A percentile compares a stretch with the other conserved stretches of the same genome.
Evolutionary conservation across 306 rosid genomes (phyloP).

Genomic region (Lablab purpureus): DNA sequence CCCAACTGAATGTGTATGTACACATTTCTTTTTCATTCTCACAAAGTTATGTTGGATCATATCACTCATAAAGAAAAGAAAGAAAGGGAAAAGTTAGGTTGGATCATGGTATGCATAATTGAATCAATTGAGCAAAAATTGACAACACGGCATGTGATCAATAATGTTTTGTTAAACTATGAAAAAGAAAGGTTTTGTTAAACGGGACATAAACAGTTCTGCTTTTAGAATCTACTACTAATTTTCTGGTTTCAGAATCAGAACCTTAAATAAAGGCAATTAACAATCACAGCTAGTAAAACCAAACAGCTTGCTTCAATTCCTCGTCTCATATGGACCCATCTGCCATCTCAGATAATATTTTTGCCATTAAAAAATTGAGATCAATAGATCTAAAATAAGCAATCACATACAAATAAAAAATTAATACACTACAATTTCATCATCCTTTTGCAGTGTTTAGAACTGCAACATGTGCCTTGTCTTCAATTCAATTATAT

Average conservation of each 20-base stretch:
- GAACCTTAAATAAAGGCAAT: constrained; percentile 33
- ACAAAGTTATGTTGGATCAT: constrained; percentile 49
- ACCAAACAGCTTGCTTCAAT: constrained; percentile 43
- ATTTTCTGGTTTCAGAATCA: constrained; percentile 41
- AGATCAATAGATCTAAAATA: constrained; percentile 40
- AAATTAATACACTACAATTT: constrained; percentile 18
- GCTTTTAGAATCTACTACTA: constrained; percentile 41
- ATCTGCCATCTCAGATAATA: constrained; percentile 35
- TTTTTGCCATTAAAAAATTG: constrained; percentile 39
- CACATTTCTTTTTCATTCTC: constrained; percentile 48
- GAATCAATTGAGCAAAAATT: constrained; percentile 41
- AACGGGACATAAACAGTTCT: constrained; percentile 7
- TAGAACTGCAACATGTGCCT: constrained; percentile 44
- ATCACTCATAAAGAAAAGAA: background rate
- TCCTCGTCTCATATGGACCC: constrained; percentile 52
- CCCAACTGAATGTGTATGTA: constrained; percentile 23
- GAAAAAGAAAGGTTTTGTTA: constrained; percentile 14
- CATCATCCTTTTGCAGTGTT: constrained; percentile 12
- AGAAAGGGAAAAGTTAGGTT: constrained; percentile 17
- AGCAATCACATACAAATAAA: constrained; percentile 5
- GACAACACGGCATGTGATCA: constrained; percentile 53
- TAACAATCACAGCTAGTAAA: constrained; percentile 42
- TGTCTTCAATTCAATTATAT: constrained; percentile 52
- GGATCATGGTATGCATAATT: constrained; percentile 57
- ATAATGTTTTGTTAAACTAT: constrained; percentile 39